Evolutionary conservation across 371 early-diverging fungal genomes (phyloP).

Genomic region (Umbelopsis sp.): DNA sequence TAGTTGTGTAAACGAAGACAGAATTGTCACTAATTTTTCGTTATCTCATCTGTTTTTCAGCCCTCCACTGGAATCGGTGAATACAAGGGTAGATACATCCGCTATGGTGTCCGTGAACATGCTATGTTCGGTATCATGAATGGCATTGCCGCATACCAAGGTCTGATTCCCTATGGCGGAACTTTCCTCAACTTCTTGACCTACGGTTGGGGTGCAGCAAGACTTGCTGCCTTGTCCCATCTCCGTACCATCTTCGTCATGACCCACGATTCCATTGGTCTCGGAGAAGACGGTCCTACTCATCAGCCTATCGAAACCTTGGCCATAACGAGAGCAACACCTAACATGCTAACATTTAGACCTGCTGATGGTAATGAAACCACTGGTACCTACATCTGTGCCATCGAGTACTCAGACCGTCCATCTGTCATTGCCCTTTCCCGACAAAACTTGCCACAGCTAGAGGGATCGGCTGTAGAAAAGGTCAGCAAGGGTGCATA

Average conservation of each 20-base stretch:
- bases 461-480: conserved; percentile 84
- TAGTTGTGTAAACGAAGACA: neutral
- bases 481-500: conserved; percentile 80
- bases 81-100: conserved; percentile 89
- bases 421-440: conserved; percentile 93
- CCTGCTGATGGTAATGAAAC: conserved; percentile 98
- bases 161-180: conserved; percentile 90
- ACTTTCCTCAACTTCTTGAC: conserved; percentile 98
- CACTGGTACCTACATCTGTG: conserved; percentile 88
- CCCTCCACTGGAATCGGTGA: conserved; percentile 69
- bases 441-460: conserved; percentile 94
- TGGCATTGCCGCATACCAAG: conserved; percentile 90
- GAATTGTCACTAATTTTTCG: neutral
- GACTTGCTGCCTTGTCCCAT: conserved; percentile 90
- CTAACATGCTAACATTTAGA: conserved; percentile 88
- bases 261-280: conserved; percentile 99
- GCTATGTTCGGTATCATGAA: conserved; percentile 98
- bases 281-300: conserved; percentile 99
- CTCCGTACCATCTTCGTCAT: conserved; percentile 94
- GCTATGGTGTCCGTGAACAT: conserved; percentile 99
- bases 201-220: conserved; percentile 87
- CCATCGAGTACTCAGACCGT: conserved; percentile 65
- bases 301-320: conserved; percentile 99
- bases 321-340: conserved; percentile 93
- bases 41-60: conserved; percentile 6